These are phyloP conservation scores for Starmerella apis DNA, from an alignment of 805 yeast genomes.

Conservation along the genomic window DNA sequence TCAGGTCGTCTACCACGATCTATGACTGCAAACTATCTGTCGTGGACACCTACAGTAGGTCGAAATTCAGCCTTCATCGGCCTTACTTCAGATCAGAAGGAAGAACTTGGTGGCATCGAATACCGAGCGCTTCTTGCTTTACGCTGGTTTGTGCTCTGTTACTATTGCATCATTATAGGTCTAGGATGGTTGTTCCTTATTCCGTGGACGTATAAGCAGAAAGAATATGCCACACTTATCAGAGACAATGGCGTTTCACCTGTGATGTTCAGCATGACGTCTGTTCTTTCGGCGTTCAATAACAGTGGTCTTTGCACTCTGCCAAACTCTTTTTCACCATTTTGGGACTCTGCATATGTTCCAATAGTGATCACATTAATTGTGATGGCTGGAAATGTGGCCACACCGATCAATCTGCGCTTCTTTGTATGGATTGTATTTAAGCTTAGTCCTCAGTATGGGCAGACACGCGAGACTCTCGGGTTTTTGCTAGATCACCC, in stretches of 20 bases:
- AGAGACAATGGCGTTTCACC: constrained; percentile 54
- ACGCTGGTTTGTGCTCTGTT: constrained; percentile 45
- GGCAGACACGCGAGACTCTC: constrained; percentile 50
- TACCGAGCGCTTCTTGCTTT: constrained; percentile 77
- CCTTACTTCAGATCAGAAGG: constrained; percentile 71
- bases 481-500: constrained; percentile 91
- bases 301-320: constrained; percentile 79
- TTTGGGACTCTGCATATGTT: constrained; percentile 53
- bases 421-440: constrained; percentile 71
- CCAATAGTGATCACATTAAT: constrained; percentile 56
- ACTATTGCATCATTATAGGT: constrained; percentile 65
- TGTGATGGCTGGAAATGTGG: constrained; percentile 87
- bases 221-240: constrained; percentile 30
- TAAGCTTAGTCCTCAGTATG: constrained; percentile 50
- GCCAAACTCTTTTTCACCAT: constrained; percentile 67
- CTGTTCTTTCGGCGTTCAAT: constrained; percentile 67
- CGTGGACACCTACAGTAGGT: constrained; percentile 87
- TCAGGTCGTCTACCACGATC: constrained; percentile 11
- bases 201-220: constrained; percentile 39
- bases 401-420: constrained; percentile 76
- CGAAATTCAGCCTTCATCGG: constrained; percentile 86
- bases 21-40: constrained; percentile 46
- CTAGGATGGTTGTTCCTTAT: constrained; percentile 40
- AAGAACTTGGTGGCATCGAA: constrained; percentile 95
- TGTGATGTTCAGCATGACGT: constrained; percentile 90